Percentiles rank a stretch among this genome's conserved stretches.
Evolutionary conservation across 441 rosid species (phyloP).

Genomic region (Breynia disticha): DNA sequence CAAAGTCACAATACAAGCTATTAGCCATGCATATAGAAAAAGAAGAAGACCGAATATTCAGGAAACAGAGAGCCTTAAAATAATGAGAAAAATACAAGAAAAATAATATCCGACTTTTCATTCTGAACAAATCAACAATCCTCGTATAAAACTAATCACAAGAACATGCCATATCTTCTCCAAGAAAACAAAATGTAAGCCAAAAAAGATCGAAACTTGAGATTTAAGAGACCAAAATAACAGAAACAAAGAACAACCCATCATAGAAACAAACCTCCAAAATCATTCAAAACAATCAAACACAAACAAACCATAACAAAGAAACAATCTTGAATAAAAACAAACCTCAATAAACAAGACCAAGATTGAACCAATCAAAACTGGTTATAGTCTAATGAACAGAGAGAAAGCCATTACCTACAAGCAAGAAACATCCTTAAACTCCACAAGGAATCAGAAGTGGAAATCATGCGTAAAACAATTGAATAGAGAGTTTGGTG

Average conservation of each 20-base stretch:
- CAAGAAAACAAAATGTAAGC: neutral
- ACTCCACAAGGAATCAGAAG: too few relatives aligned
- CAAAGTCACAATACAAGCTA: conserved; percentile 5
- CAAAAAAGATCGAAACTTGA: conserved; percentile 3
- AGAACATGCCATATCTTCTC: neutral
- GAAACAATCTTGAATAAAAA: neutral
- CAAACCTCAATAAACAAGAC: too few relatives aligned
- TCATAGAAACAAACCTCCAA: neutral
- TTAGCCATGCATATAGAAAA: conserved; percentile 6
- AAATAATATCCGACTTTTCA: neutral
- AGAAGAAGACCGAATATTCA: conserved; percentile 17
- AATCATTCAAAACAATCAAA: neutral
- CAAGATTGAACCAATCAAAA: too few relatives aligned
- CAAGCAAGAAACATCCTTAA: too few relatives aligned
- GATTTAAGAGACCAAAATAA: neutral
- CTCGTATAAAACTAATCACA: neutral
- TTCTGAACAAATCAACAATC: too few relatives aligned
- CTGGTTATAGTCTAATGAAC: too few relatives aligned
- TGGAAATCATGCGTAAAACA: too few relatives aligned
- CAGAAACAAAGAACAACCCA: neutral
- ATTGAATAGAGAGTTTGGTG: too few relatives aligned
- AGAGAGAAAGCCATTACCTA: too few relatives aligned
- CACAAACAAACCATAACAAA: neutral
- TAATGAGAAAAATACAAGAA: conserved; percentile 15
- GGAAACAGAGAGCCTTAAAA: conserved; percentile 32